Conservation (phyloP, 352 stramenopile genomes). For the Globisporangium radiosum region DNA sequence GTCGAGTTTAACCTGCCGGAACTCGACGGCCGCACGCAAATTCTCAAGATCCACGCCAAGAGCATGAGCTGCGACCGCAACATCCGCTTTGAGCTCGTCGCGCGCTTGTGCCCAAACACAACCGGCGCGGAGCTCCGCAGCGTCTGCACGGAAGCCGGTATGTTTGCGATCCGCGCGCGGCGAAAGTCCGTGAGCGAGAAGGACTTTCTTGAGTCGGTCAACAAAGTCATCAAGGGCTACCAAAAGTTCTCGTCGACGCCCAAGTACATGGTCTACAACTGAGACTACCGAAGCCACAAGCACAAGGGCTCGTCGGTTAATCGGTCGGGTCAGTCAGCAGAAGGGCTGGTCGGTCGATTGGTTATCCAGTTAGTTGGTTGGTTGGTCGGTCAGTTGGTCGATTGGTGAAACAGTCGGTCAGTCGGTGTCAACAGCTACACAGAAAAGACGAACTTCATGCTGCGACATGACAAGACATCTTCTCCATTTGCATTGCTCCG, state of each 20-base stretch:
- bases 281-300: conserved; percentile 11
- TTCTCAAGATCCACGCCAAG: conserved; percentile 99
- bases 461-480: too few species aligned
- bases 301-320: too few species aligned
- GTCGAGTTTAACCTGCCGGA: conserved; percentile 99
- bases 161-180: conserved; percentile 97
- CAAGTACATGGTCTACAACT: conserved; percentile 99
- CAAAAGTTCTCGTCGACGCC: conserved; percentile 99
- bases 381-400: too few species aligned
- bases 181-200: conserved; percentile 99
- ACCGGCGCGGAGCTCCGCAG: conserved; percentile 97
- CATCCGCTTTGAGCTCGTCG: conserved; percentile 99
- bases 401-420: too few species aligned
- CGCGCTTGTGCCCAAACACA: conserved; percentile 96
- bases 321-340: too few species aligned
- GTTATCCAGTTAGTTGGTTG: too few species aligned
- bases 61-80: conserved; percentile 98
- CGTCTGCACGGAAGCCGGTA: conserved; percentile 98
- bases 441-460: too few species aligned
- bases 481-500: too few species aligned
- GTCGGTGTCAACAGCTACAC: too few species aligned
- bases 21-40: conserved; percentile 97
- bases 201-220: conserved; percentile 99
- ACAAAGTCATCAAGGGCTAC: conserved; percentile 99
- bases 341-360: too few species aligned